Percentiles rank a stretch among this genome's conserved stretches.
Conservation (phyloP, 129 eudicot genomes). For the Flaveria linearis region DNA sequence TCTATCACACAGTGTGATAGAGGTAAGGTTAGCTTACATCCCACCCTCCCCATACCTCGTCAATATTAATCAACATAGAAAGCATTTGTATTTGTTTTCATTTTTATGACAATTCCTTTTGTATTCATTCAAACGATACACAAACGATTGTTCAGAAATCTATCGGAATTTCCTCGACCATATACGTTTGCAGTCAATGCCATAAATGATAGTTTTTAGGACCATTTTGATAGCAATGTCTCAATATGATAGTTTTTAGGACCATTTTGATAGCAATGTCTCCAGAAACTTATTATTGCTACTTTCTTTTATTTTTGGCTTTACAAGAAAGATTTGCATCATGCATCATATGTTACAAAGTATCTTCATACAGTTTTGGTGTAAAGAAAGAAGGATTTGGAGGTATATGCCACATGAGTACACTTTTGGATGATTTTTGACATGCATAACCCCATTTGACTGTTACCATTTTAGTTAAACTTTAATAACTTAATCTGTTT, state of each 20-base stretch:
- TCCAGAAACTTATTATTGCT: background rate
- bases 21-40: no score
- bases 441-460: background rate
- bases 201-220: background rate
- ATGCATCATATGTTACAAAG: background rate
- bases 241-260: background rate
- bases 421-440: background rate
- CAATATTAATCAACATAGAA: background rate
- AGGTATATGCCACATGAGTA: background rate
- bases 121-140: background rate
- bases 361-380: background rate
- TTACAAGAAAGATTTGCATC: background rate
- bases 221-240: background rate
- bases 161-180: background rate
- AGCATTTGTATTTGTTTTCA: background rate
- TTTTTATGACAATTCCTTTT: background rate
- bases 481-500: background rate
- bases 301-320: background rate
- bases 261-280: background rate
- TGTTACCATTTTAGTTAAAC: background rate
- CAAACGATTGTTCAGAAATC: background rate
- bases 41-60: no score
- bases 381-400: background rate
- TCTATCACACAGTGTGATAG: no score
- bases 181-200: slow-evolving; percentile 2